Base-by-base conservation (phyloP, 352 stramenopile species). In the Globisporangium paroecandrum region DNA sequence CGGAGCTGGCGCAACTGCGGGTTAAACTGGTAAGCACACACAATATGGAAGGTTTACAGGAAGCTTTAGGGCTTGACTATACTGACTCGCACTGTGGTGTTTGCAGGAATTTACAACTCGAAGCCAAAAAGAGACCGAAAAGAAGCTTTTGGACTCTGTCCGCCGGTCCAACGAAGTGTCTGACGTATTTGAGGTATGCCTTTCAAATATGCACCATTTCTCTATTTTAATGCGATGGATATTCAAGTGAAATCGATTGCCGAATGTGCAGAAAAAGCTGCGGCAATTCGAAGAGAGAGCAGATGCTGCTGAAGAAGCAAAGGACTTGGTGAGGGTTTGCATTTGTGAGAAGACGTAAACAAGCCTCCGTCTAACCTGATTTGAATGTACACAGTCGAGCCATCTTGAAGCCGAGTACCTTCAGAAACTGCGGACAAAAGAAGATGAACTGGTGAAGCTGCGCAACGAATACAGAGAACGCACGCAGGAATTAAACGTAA, bases 61-160 rank as follows among this genome's bases (percentile, higher is more conserved):
- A 25, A 41, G 24, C 15, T 12, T n/a, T 22, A 25, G 32, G 1
- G 18, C 20, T 25, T 36, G 38, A 3, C 18, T 29, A 13, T 59
- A 0, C 12, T 49, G 13, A 13, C 38, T 22, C 43, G n/a, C 64
- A 15, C 2, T 15, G 13, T 36, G 20, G 22, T 46, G 1, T 58
- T 9, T 46, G 7, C 27, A 86, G 78, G 84, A 90, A 18, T 58
- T 76, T n/a, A 64, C 70, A 20, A 61, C 41, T 13, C 71, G 81
- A 5, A 82, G 71, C 22, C 81, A 90, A 20, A 85, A 84, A 22
- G 84, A 92, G 34, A 54, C 71, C 8, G 81, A 92, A 41, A 82
- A 79, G 32, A 85, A 75, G 20, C 56, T 90, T 8, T 55, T 58
- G 3, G 83, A 90, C 13, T 62, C 66, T 3, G 32, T 76, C 29